Conservation (phyloP, 2,329 filamentous ascomycete species). For the Chrysoporthe cubensis region DNA sequence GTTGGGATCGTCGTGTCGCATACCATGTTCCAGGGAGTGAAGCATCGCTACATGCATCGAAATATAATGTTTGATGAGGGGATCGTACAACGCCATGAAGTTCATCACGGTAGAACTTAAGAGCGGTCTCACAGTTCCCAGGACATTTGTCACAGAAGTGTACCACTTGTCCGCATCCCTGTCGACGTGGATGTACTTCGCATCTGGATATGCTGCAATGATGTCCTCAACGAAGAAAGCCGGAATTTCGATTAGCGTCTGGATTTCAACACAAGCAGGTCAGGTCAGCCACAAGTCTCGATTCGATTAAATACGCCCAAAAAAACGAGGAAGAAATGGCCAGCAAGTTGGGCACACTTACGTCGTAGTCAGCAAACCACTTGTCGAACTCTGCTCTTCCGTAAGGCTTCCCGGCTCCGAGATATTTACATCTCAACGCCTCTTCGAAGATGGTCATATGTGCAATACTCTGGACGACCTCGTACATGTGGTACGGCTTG, state of each 20-base stretch:
- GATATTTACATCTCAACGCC: slow-evolving; percentile 37
- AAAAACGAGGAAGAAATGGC: neutral
- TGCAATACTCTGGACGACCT: slow-evolving; percentile 34
- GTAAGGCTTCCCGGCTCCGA: slow-evolving; percentile 38
- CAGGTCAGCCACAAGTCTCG: neutral
- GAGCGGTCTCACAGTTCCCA: slow-evolving; percentile 3
- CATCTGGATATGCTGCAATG: slow-evolving; percentile 40
- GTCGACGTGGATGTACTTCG: slow-evolving; percentile 43
- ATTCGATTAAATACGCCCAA: neutral
- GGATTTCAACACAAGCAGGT: neutral
- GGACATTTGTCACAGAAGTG: neutral
- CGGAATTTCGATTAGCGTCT: slow-evolving; percentile 39
- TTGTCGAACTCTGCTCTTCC: slow-evolving; percentile 44
- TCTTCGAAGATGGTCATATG: slow-evolving; percentile 38
- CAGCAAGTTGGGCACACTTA: slow-evolving; percentile 20
- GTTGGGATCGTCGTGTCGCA: neutral
- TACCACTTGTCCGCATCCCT: slow-evolving; percentile 41
- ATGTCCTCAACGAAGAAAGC: slow-evolving; percentile 39
- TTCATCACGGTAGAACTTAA: slow-evolving; percentile 18
- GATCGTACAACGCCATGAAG: slow-evolving; percentile 10
- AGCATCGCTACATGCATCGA: slow-evolving; percentile 34
- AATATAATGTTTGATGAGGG: slow-evolving; percentile 25
- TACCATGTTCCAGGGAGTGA: neutral
- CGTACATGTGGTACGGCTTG: slow-evolving; percentile 42
- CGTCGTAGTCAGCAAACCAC: slow-evolving; percentile 45